phyloP scores from a whole-genome alignment of 192 early-diverging fungal species.

The Backusella circina region DNA sequence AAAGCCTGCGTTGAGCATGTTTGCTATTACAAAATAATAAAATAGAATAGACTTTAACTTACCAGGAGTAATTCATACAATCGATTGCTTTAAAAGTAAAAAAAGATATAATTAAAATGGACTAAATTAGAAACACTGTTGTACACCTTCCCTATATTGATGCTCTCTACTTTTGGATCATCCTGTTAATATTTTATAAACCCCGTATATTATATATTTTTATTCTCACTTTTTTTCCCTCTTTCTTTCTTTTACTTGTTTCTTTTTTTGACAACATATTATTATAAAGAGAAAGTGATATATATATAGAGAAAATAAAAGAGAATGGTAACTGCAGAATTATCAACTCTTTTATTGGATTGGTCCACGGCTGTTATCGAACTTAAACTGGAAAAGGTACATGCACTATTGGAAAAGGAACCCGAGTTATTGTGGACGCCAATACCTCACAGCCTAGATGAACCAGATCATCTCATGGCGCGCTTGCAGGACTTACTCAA shows the following conservation, averaged over 20 bases:
- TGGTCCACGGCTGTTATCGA: slow-evolving; percentile 6
- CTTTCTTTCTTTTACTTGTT: slow-evolving; percentile 12
- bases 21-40: no score
- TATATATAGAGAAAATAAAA: background rate
- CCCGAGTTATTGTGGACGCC: slow-evolving; percentile 13
- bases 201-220: slow-evolving; percentile 1
- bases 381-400: background rate
- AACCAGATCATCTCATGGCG: slow-evolving; percentile 3
- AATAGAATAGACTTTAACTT: background rate
- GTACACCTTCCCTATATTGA: background rate
- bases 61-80: background rate
- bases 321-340: background rate
- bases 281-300: background rate
- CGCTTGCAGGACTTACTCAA: background rate
- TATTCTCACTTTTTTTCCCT: slow-evolving; percentile 18
- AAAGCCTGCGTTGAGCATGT: no score
- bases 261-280: background rate
- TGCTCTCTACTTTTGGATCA: background rate
- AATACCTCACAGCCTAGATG: slow-evolving; percentile 4
- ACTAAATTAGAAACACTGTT: background rate
- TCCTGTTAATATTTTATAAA: background rate
- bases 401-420: background rate
- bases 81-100: background rate
- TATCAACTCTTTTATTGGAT: slow-evolving; percentile 9
- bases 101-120: background rate